Evolutionary conservation across 2,329 filamentous ascomycete genomes (phyloP).

Genomic region (Apiospora saccharicola): DNA sequence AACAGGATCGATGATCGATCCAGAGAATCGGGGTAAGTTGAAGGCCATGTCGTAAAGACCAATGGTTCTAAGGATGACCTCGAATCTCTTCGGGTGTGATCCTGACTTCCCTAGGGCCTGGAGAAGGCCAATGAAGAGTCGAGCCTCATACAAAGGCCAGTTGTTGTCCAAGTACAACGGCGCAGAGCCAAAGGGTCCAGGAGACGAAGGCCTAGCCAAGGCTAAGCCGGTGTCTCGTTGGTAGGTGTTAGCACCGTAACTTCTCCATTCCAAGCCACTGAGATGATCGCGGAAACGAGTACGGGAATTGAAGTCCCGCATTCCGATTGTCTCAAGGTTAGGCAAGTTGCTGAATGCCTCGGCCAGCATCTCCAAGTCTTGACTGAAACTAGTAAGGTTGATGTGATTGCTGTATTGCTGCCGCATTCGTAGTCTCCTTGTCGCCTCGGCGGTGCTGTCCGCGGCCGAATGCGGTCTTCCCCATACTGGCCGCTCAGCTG

Average conservation of each 20-base stretch:
- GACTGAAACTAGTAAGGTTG: constrained; percentile 51
- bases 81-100: constrained; percentile 50
- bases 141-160: constrained; percentile 36
- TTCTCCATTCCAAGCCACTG: constrained; percentile 53
- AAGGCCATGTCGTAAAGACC: constrained; percentile 54
- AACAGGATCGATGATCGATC: constrained; percentile 47
- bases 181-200: constrained; percentile 25
- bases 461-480: constrained; percentile 6
- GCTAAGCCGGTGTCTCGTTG: constrained; percentile 43
- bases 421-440: constrained; percentile 21
- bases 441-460: constrained; percentile 40
- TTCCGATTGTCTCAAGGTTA: constrained; percentile 62
- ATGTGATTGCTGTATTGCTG: constrained; percentile 41
- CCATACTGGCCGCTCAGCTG: constrained; percentile 43
- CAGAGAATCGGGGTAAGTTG: constrained; percentile 50
- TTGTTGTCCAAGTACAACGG: background rate
- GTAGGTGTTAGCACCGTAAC: constrained; percentile 59
- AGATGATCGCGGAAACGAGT: constrained; percentile 56
- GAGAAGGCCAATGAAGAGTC: constrained; percentile 50
- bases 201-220: background rate
- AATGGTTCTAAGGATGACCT: constrained; percentile 52
- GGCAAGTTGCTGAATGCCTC: constrained; percentile 62
- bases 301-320: constrained; percentile 64
- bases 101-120: constrained; percentile 51
- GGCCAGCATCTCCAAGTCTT: constrained; percentile 60